These are phyloP conservation scores for Hippophae tibetana DNA, from an alignment of 306 rosid genomes.

Conservation along the genomic window DNA sequence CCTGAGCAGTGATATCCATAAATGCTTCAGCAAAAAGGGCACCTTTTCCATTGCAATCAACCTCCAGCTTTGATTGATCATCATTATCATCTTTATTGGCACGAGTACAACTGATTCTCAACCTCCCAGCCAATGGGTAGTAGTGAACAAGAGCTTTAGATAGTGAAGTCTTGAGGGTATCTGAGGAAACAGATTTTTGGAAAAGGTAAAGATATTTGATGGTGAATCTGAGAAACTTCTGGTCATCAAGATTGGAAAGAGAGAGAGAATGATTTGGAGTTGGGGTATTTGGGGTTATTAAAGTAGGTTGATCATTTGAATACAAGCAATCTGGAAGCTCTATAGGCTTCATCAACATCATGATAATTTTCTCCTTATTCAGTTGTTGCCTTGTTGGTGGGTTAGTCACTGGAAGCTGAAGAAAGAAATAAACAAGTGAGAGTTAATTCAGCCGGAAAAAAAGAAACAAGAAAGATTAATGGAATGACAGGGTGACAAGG, in stretches of 20 bases:
- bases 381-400: neutral
- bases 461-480: too few relatives aligned
- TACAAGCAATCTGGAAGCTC: slow-evolving; percentile 74
- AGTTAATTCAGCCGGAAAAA: too few relatives aligned
- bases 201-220: slow-evolving; percentile 64
- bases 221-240: slow-evolving; percentile 70
- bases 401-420: neutral
- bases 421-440: slow-evolving; percentile 1
- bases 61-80: slow-evolving; percentile 51
- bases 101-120: slow-evolving; percentile 17
- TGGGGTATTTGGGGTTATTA: slow-evolving; percentile 40
- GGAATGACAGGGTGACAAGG: too few relatives aligned
- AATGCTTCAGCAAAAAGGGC: slow-evolving; percentile 69
- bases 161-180: slow-evolving; percentile 44
- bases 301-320: slow-evolving; percentile 21
- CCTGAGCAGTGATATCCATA: slow-evolving; percentile 50
- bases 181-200: slow-evolving; percentile 35
- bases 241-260: slow-evolving; percentile 82
- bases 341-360: slow-evolving; percentile 34
- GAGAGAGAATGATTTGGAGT: slow-evolving; percentile 66
- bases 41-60: slow-evolving; percentile 81
- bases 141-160: slow-evolving; percentile 57
- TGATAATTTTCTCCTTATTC: neutral
- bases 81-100: neutral
- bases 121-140: slow-evolving; percentile 81